Evolutionary conservation across 163 green algal species (phyloP).

Genomic region (Coccomyxa subellipsoidea): DNA sequence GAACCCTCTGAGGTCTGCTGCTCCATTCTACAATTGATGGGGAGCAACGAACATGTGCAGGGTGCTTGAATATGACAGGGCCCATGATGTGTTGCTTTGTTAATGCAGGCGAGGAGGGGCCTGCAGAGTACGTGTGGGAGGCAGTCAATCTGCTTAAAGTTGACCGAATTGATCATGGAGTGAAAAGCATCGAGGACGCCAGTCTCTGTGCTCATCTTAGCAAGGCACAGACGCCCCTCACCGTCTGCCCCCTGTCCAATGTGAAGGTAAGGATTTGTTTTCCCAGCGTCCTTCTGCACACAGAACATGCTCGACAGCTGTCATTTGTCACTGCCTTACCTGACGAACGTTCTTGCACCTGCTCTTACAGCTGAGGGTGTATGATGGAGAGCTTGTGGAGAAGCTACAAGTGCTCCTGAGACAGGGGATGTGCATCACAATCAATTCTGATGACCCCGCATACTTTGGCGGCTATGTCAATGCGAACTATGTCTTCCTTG

Average conservation of each 20-base stretch:
- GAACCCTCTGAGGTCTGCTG: too few relatives aligned
- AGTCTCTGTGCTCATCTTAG: constrained; percentile 48
- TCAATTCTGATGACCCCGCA: constrained; percentile 28
- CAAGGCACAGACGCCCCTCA: constrained; percentile 39
- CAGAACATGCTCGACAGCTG: too few relatives aligned
- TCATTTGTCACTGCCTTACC: background rate
- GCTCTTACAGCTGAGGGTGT: constrained; percentile 25
- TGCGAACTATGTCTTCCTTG: constrained; percentile 4
- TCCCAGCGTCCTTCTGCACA: too few relatives aligned
- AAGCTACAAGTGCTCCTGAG: constrained; percentile 16
- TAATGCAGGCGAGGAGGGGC: constrained; percentile 49
- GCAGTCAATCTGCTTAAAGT: constrained; percentile 42
- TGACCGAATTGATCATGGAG: constrained; percentile 62
- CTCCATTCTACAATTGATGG: too few relatives aligned
- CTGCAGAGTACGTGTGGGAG: constrained; percentile 39
- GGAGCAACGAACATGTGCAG: too few relatives aligned
- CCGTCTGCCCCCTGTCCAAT: constrained; percentile 70
- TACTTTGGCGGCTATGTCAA: constrained; percentile 10
- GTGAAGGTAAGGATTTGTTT: constrained; percentile 30
- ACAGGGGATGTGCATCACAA: constrained; percentile 10
- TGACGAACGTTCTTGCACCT: background rate
- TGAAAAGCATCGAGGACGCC: constrained; percentile 56
- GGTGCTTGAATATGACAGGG: too few relatives aligned
- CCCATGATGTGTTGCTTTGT: background rate
- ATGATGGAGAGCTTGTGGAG: constrained; percentile 15